Evolutionary conservation across 2,329 filamentous ascomycete genomes (phyloP).

Genomic region (Grosmannia penicillata): DNA sequence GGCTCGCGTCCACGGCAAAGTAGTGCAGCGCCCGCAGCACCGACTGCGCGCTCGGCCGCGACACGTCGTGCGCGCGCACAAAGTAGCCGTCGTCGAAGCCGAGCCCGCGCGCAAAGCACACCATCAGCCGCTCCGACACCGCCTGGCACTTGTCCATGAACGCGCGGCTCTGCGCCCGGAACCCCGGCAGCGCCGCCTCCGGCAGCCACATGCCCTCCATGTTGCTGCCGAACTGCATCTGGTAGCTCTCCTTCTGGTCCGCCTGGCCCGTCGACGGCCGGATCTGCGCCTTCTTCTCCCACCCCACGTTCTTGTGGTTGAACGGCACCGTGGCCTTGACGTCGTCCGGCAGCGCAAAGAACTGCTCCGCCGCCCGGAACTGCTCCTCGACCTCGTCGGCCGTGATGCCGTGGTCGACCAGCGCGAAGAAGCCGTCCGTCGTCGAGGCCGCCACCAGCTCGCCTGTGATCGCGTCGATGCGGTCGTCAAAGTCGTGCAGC

Average conservation of each 20-base stretch:
- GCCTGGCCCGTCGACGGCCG: slow-evolving; percentile 42
- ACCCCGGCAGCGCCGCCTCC: slow-evolving; percentile 29
- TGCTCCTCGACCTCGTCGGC: slow-evolving; percentile 27
- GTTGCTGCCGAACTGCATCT: slow-evolving; percentile 41
- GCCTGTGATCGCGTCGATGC: slow-evolving; percentile 36
- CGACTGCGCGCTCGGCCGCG: slow-evolving; percentile 34
- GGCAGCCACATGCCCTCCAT: slow-evolving; percentile 31
- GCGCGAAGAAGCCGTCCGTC: slow-evolving; percentile 42
- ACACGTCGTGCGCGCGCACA: slow-evolving; percentile 34
- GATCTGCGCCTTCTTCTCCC: slow-evolving; percentile 44
- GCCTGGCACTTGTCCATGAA: slow-evolving; percentile 41
- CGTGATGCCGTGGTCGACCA: slow-evolving; percentile 31
- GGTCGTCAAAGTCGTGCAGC: slow-evolving; percentile 33
- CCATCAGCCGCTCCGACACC: slow-evolving; percentile 41
- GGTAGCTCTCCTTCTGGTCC: slow-evolving; percentile 47
- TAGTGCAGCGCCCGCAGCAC: slow-evolving; percentile 22
- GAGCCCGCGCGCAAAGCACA: slow-evolving; percentile 41
- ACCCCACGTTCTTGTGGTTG: slow-evolving; percentile 40
- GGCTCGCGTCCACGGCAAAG: slow-evolving; percentile 12
- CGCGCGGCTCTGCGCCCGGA: slow-evolving; percentile 24
- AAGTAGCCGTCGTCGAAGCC: slow-evolving; percentile 33
- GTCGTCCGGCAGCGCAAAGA: slow-evolving; percentile 37
- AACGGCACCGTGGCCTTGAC: slow-evolving; percentile 40
- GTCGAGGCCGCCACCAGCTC: slow-evolving; percentile 38
- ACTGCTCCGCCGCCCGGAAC: slow-evolving; percentile 22